Evolutionary conservation across 2,329 filamentous ascomycete genomes (phyloP), one percentile per base, ranked within the genome.

Genomic region (Hymenotorrendiella dingleyae): DNA sequence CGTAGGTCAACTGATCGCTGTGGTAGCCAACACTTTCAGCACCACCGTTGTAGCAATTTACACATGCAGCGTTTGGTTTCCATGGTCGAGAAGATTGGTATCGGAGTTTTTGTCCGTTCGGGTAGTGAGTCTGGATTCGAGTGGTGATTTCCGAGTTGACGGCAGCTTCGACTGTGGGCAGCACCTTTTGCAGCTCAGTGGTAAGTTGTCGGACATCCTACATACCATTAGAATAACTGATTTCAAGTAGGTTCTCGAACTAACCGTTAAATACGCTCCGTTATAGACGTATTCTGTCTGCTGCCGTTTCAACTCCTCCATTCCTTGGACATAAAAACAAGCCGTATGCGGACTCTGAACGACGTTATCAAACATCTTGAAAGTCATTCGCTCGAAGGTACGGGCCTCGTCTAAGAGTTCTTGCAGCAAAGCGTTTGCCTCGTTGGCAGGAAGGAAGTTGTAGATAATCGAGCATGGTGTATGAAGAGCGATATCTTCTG

Each of bases 401-500:
- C 75, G 68, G 1, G 84, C 74, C 64, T 96, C 88, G 1, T 73
- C 66, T 1, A 96, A 65, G 27, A 97, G 72, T 61, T 97, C 90
- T 23, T 64, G 62, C 1, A 97, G 69, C 10, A 98, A 70, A 1
- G 73, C 71, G 50, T 88, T 83, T 28, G 93, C 91, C 45, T 85
- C 72, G 2, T 81, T 70, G 0, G 71, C 22, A 0, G 87, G 80
- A 0, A 98, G 70, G 54, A 97, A 96, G 57, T 95, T 93, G 64
- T 94, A 89, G 42, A 96, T 80, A 52, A 97, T 85, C 9, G 86
- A 90, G 65, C 90, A 96, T 1, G 93, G 89, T 0, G 91, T 95
- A 58, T 94, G 77, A 19, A 77, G 73, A 36, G 86, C 84, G 34
- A 97, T 78, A 54, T 95, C 89, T 28, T 79, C 71, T 0, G 90